phyloP scores from a whole-genome alignment of 2,329 filamentous ascomycete genomes.

The Pleurostoma richardsiae region DNA sequence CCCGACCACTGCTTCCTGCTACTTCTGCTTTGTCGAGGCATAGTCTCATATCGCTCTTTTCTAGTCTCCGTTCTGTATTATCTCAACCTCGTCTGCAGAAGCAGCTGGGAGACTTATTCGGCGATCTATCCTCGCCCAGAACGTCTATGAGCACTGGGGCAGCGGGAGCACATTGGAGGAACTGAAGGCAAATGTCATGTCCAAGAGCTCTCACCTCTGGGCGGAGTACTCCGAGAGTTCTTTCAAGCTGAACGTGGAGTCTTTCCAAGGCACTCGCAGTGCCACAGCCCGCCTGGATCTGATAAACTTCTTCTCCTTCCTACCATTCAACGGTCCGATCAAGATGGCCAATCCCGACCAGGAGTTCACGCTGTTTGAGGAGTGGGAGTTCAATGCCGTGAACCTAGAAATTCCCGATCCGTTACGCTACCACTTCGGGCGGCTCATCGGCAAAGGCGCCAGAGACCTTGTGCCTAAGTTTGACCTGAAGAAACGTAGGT shows the following conservation, averaged over 20 bases:
- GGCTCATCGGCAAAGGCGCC: conserved; percentile 61
- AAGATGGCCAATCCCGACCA: conserved; percentile 68
- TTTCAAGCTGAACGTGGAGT: conserved; percentile 82
- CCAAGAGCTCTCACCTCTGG: conserved; percentile 61
- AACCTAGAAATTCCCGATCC: conserved; percentile 47
- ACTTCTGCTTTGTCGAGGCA: background rate
- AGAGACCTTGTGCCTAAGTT: conserved; percentile 67
- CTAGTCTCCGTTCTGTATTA: conserved; percentile 82
- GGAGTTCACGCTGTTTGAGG: conserved; percentile 76
- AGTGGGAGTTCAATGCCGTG: conserved; percentile 59
- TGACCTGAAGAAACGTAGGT: conserved; percentile 86
- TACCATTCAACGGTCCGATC: conserved; percentile 75
- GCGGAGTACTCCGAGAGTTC: conserved; percentile 54
- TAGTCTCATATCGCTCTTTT: background rate
- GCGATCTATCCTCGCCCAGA: conserved; percentile 76
- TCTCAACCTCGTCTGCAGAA: conserved; percentile 60
- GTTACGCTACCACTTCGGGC: conserved; percentile 64
- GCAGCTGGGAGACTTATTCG: conserved; percentile 63
- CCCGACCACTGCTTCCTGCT: background rate
- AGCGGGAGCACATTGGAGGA: conserved; percentile 59
- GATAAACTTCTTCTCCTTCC: conserved; percentile 77
- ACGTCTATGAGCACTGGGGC: conserved; percentile 88
- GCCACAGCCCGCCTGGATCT: conserved; percentile 61
- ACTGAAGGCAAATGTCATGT: conserved; percentile 62
- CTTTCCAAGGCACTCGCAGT: conserved; percentile 70